phyloP scores from a whole-genome alignment of 2,329 filamentous ascomycete species.

The Sarocladiaceae sp. region DNA sequence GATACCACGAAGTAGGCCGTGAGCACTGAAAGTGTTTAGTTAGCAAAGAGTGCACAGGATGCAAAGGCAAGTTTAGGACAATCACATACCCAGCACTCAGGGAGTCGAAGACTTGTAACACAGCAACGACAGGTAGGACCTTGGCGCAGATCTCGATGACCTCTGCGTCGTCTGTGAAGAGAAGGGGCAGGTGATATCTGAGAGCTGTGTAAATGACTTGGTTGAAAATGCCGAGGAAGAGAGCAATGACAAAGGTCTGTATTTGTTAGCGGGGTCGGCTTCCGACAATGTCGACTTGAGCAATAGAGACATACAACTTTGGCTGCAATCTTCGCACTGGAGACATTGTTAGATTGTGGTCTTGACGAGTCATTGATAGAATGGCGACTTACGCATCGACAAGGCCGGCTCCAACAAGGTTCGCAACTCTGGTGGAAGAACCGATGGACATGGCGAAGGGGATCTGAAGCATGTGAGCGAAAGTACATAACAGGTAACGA shows the following conservation, averaged over 20 bases:
- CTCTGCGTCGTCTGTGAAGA: constrained; percentile 72
- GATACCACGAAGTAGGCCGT: constrained; percentile 80
- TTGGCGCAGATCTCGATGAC: constrained; percentile 65
- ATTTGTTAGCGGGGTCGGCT: constrained; percentile 8
- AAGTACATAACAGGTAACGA: neutral
- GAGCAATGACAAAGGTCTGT: constrained; percentile 56
- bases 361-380: neutral
- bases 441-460: constrained; percentile 91
- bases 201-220: constrained; percentile 64
- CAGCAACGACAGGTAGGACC: constrained; percentile 75
- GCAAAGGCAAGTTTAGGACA: neutral
- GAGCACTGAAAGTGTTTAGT: constrained; percentile 43
- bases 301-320: constrained; percentile 54
- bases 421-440: constrained; percentile 82
- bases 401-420: constrained; percentile 83
- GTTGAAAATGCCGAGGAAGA: constrained; percentile 75
- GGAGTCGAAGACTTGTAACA: constrained; percentile 88
- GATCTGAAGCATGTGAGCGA: constrained; percentile 50
- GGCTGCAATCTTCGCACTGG: constrained; percentile 66
- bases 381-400: constrained; percentile 50
- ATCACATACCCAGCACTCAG: constrained; percentile 57
- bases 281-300: neutral
- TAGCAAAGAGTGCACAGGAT: neutral
- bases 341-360: neutral
- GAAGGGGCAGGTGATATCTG: constrained; percentile 67